phyloP scores from a whole-genome alignment of 2,329 filamentous ascomycete genomes.

The Aaosphaeria arxii region DNA sequence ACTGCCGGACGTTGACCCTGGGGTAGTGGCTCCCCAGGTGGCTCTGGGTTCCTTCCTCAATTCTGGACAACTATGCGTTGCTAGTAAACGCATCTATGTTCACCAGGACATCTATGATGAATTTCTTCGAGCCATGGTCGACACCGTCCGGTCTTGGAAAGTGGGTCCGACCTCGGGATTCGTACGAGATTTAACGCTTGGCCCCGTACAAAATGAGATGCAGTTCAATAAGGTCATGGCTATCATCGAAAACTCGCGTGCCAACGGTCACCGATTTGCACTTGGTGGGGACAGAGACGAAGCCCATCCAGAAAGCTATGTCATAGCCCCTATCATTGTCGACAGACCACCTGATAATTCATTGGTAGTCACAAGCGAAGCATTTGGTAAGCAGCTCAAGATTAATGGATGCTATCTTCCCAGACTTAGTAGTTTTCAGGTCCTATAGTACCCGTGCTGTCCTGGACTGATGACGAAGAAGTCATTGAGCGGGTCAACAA shows the following conservation, averaged over 20 bases:
- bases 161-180: conserved; percentile 37
- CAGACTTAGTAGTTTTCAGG: too few species aligned
- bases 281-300: conserved; percentile 24
- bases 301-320: conserved; percentile 51
- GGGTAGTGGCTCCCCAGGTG: conserved; percentile 23
- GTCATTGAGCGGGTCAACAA: conserved; percentile 46
- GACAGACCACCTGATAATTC: conserved; percentile 53
- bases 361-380: conserved; percentile 55
- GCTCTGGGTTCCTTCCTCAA: conserved; percentile 52
- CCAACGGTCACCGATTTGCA: conserved; percentile 41
- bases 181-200: conserved; percentile 44
- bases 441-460: conserved; percentile 60
- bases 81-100: conserved; percentile 37
- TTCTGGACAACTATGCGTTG: conserved; percentile 50
- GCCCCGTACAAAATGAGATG: conserved; percentile 32
- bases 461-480: conserved; percentile 54
- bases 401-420: too few species aligned
- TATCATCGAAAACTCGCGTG: conserved; percentile 50
- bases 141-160: conserved; percentile 13
- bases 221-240: conserved; percentile 48
- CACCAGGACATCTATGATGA: conserved; percentile 38
- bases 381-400: conserved; percentile 50
- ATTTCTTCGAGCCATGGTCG: conserved; percentile 35
- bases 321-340: conserved; percentile 56
- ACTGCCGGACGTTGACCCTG: conserved; percentile 47